Conservation (phyloP, 305 asterid genomes). For the Fraxinus albicans region DNA sequence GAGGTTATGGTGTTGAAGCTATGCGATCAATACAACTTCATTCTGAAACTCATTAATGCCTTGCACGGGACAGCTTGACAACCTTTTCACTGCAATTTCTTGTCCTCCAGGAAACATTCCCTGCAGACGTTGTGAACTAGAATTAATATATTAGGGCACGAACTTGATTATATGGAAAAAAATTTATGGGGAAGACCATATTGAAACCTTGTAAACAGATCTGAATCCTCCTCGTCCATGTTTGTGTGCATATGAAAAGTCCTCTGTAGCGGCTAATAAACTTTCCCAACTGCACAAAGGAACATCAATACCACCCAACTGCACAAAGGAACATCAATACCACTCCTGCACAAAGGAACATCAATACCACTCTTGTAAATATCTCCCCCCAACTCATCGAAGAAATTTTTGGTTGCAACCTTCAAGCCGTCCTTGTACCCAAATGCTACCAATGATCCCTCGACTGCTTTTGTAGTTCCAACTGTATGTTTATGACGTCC, state of each 20-base stretch:
- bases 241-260: not conserved
- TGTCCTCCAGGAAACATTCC: no score
- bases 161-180: no score
- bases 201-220: slow-evolving; percentile 61
- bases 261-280: not conserved
- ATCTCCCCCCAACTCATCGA: slow-evolving; percentile 57
- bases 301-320: not conserved
- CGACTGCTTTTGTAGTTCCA: slow-evolving; percentile 38
- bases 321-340: no score
- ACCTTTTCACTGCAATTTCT: no score
- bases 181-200: not conserved
- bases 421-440: slow-evolving; percentile 61
- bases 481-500: slow-evolving; percentile 27
- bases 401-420: slow-evolving; percentile 61
- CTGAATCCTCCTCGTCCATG: slow-evolving; percentile 56
- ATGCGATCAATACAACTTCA: no score
- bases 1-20: no score
- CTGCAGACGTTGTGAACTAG: no score
- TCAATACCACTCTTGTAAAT: not conserved
- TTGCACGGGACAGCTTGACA: no score
- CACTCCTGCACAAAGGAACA: not conserved
- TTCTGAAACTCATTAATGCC: no score
- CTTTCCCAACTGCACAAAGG: not conserved
- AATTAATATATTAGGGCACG: no score
- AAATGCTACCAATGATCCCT: slow-evolving; percentile 67